These are phyloP conservation scores for Grammothele lineata DNA, from an alignment of 768 basidiomycete species.

Conservation along the genomic window DNA sequence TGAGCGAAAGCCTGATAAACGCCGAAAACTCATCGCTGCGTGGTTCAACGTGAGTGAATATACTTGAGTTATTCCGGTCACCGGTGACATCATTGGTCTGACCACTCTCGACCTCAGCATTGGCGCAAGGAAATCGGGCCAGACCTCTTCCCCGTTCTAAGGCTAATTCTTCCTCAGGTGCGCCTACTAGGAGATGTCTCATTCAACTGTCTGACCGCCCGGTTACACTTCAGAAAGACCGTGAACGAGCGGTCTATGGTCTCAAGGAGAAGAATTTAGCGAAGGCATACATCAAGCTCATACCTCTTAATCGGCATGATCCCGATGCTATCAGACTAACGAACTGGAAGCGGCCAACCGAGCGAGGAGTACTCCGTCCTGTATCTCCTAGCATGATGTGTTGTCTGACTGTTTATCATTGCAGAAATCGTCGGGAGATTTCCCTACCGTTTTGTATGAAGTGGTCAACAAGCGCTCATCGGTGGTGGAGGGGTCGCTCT, in stretches of 20 bases:
- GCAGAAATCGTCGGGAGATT: conserved; percentile 78
- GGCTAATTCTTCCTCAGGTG: conserved; percentile 86
- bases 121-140: conserved; percentile 86
- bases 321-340: conserved; percentile 77
- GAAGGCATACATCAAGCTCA: conserved; percentile 86
- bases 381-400: no score
- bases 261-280: conserved; percentile 94
- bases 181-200: not conserved
- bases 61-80: no score
- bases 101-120: no score
- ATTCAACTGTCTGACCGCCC: no score
- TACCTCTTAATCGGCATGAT: conserved; percentile 76
- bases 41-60: conserved; percentile 73
- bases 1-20: conserved; percentile 71
- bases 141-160: conserved; percentile 86
- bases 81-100: no score
- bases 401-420: no score
- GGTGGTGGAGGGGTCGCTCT: conserved; percentile 66
- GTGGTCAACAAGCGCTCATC: conserved; percentile 84
- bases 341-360: conserved; percentile 87
- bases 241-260: conserved; percentile 88
- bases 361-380: conserved; percentile 46
- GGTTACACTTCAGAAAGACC: conserved; percentile 72
- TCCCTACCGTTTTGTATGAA: conserved; percentile 82
- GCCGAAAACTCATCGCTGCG: conserved; percentile 60